Evolutionary conservation across 768 basidiomycete species (phyloP).

Genomic region (Jaapia argillacea): DNA sequence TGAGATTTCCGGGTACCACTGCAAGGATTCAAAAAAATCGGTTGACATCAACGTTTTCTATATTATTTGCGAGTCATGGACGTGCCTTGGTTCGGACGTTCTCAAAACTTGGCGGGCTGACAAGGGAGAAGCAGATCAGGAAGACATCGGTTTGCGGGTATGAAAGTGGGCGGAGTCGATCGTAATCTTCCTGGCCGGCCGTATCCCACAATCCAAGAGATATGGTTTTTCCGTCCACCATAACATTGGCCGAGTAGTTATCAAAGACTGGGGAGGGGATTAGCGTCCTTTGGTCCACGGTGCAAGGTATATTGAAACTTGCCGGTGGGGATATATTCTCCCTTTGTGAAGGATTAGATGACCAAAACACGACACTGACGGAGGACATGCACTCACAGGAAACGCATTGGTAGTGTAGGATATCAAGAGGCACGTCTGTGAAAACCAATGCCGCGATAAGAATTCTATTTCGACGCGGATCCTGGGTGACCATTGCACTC

Average conservation of each 20-base stretch:
- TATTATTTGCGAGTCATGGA: constrained; percentile 4
- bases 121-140: constrained; percentile 97
- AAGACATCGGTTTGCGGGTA: constrained; percentile 99
- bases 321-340: constrained; percentile 97
- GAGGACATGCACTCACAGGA: constrained; percentile 48
- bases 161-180: constrained; percentile 92
- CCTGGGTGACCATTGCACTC: constrained; percentile 16
- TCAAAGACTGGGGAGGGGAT: constrained; percentile 75
- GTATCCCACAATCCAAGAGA: constrained; percentile 99
- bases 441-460: constrained; percentile 13
- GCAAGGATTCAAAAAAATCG: constrained; percentile 5
- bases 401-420: constrained; percentile 99
- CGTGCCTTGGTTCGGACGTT: constrained; percentile 95
- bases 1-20: constrained; percentile 97
- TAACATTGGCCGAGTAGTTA: constrained; percentile 97
- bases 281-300: constrained; percentile 1
- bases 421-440: constrained; percentile 97
- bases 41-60: neutral
- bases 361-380: constrained; percentile 6
- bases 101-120: constrained; percentile 96
- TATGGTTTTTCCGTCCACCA: constrained; percentile 98
- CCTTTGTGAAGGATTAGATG: constrained; percentile 33
- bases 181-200: constrained; percentile 99
- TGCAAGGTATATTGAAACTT: constrained; percentile 12
- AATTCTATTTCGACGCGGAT: constrained; percentile 3